Evolutionary conservation across 306 rosid species (phyloP), one percentile per base, ranked within the genome.

Genomic region (Prunus dulcis): DNA sequence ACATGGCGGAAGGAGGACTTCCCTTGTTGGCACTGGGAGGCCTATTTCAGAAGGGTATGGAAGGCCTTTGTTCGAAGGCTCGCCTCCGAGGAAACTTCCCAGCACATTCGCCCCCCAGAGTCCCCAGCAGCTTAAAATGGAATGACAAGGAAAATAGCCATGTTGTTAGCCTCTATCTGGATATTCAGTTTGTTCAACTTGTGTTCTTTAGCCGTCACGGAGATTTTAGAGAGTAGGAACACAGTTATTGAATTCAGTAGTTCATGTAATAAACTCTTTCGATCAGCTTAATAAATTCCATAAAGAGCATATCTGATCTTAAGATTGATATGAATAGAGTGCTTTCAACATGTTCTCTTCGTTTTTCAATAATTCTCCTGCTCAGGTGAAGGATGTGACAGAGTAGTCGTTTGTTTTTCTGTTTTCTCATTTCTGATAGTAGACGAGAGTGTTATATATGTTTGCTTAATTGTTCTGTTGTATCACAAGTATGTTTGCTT

Each of bases 1-100:
- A 0, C 86, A 82, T 4, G 88, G 85, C 1, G 72, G 83, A 0
- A 83, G 83, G 69, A 84, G 86, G 73, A 74, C 80, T 14, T 84
- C 96, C 49, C 83, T 85, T n/a, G 79, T 89, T 45, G 94, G 96
- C 3, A 90, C 91, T 0, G 97, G 96, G 0, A 83, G 80, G 74
- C 90, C 89, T 5, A 2, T 75, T 57, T 23, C 82, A 0, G 96
- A 81, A 28, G 79, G 49, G 20, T 41, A 22, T 0, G 64, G 63
- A 47, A 81, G 82, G 71, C 87, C 84, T 13, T 67, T 73, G 45
- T 53, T 79, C 73, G 89, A 87, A 78, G 89, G 84, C 57, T 14
- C 83, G 0, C 66, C 90, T 75, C 89, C 92, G 0, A 68, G 78
- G 47, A 78, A 74, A 82, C 47, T 64, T 56, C 88, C 2, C 86